Percentiles rank a stretch among this genome's conserved stretches.
Conservation (phyloP, 306 rosid genomes). For the Cicer pinnatifidum region DNA sequence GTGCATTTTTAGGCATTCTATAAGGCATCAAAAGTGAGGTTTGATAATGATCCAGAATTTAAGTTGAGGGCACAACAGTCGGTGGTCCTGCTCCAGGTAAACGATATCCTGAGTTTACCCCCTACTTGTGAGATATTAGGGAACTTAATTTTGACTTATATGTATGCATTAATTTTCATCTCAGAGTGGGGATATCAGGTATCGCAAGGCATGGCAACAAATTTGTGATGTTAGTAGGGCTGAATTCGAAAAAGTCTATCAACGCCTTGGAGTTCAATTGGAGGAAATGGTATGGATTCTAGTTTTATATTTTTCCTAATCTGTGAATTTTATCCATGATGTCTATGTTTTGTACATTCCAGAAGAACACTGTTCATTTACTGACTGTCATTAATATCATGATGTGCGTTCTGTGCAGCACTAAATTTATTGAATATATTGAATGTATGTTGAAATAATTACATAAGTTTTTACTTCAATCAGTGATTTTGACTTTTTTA, state of each 20-base stretch:
- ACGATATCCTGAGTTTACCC: conserved; percentile 12
- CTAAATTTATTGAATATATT: not conserved
- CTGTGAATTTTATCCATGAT: conserved; percentile 9
- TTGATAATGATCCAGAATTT: conserved; percentile 80
- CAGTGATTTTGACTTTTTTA: conserved; percentile 16
- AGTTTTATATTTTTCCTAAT: conserved; percentile 26
- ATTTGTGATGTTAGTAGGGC: conserved; percentile 89
- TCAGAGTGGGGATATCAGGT: conserved; percentile 79
- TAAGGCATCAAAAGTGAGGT: conserved; percentile 85
- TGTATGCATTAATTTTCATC: conserved; percentile 38
- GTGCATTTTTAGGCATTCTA: conserved; percentile 66
- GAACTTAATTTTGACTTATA: conserved; percentile 15
- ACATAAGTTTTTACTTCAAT: conserved; percentile 31
- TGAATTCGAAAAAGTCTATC: conserved; percentile 84
- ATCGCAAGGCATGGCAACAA: conserved; percentile 78
- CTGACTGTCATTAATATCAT: conserved; percentile 5
- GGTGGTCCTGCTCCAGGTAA: conserved; percentile 89
- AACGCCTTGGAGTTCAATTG: conserved; percentile 74
- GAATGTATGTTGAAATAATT: conserved; percentile 20
- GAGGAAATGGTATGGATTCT: conserved; percentile 75
- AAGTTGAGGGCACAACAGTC: conserved; percentile 89
- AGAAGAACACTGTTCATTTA: conserved; percentile 12
- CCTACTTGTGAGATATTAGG: conserved; percentile 14
- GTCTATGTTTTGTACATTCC: conserved; percentile 6
- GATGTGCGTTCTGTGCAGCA: conserved; percentile 4